Percentiles rank a stretch among this genome's conserved stretches.
Conservation (phyloP, 805 yeast species). For the Candida gorgasii region DNA sequence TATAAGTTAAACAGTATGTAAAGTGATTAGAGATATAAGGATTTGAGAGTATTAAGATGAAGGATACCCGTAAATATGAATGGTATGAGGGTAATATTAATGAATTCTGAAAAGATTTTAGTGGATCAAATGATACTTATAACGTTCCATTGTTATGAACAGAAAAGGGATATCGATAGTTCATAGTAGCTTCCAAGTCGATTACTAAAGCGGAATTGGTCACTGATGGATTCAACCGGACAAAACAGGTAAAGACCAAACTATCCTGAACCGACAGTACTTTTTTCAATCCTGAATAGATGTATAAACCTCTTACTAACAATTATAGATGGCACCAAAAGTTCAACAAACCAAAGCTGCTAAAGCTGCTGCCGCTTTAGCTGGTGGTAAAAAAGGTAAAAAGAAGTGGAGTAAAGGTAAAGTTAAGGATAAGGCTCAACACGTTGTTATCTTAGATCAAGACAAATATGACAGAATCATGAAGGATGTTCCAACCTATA, state of each 20-base stretch:
- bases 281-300: no score
- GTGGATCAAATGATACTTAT: background rate
- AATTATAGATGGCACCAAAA: slow-evolving; percentile 90
- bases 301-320: no score
- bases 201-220: no score
- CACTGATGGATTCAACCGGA: no score
- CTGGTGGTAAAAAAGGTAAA: slow-evolving; percentile 99
- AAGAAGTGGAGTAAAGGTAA: slow-evolving; percentile 99
- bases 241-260: no score
- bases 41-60: background rate
- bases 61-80: background rate
- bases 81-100: background rate
- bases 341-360: slow-evolving; percentile 99
- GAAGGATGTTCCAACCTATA: slow-evolving; percentile 99
- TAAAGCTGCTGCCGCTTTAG: slow-evolving; percentile 99
- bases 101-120: background rate
- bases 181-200: no score
- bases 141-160: no score
- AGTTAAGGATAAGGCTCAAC: slow-evolving; percentile 99
- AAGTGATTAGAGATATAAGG: background rate
- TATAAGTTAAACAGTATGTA: slow-evolving; percentile 8
- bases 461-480: slow-evolving; percentile 98
- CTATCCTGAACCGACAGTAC: no score
- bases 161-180: no score
- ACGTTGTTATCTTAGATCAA: slow-evolving; percentile 95